Percentiles rank a stretch among this genome's conserved stretches.
Conservation (phyloP, 2,329 filamentous ascomycete genomes). For the Capronia epimyces region DNA sequence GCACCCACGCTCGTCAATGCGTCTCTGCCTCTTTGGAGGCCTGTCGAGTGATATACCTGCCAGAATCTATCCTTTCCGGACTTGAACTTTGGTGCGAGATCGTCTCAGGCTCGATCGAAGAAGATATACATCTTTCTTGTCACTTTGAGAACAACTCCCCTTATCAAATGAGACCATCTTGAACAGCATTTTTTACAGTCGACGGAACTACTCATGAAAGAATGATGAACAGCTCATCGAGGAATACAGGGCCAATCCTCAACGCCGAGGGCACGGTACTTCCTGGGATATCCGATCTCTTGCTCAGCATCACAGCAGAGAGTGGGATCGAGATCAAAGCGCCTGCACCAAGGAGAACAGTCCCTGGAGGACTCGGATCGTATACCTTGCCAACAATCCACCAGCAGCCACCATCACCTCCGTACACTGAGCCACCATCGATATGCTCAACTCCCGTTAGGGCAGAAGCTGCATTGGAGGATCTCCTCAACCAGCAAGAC, state of each 20-base stretch:
- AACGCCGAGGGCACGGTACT: background rate
- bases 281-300: slow-evolving; percentile 11
- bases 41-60: too few species aligned
- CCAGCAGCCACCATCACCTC: background rate
- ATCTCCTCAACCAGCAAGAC: background rate
- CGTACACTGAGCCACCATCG: background rate
- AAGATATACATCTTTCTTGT: too few species aligned
- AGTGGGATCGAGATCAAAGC: background rate
- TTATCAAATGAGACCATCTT: too few species aligned
- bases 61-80: too few species aligned
- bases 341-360: background rate
- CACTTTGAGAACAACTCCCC: too few species aligned
- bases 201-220: background rate
- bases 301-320: background rate
- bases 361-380: too few species aligned
- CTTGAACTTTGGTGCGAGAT: too few species aligned
- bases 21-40: too few species aligned
- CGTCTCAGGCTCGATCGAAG: too few species aligned
- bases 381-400: background rate
- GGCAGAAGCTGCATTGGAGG: background rate
- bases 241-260: background rate
- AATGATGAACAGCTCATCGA: background rate
- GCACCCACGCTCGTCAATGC: too few species aligned
- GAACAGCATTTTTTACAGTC: too few species aligned
- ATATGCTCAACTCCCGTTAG: background rate